Conservation (phyloP, 2,329 filamentous ascomycete genomes). For the Parafenestella ontariensis region DNA sequence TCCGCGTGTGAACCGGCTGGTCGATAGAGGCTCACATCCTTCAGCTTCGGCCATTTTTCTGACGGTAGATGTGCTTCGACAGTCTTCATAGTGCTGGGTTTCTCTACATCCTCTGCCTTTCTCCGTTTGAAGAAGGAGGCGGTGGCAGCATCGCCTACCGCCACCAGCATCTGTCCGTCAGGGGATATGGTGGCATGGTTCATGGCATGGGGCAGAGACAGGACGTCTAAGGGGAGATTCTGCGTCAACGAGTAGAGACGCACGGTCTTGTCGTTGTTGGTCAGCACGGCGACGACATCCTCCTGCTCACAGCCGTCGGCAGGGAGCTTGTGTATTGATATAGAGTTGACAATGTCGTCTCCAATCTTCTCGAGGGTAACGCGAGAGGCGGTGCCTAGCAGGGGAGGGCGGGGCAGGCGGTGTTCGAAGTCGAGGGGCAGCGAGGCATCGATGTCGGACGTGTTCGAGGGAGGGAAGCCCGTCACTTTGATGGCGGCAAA, state of each 20-base stretch:
- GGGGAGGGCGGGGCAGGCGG: conserved; percentile 47
- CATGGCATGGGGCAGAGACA: conserved; percentile 82
- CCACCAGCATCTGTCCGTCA: conserved; percentile 78
- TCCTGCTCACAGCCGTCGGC: conserved; percentile 53
- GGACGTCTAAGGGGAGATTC: conserved; percentile 70
- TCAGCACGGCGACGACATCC: conserved; percentile 75
- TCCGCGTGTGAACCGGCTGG: conserved; percentile 46
- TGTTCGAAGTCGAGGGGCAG: conserved; percentile 60
- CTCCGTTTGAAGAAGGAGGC: conserved; percentile 79
- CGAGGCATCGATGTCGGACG: conserved; percentile 63
- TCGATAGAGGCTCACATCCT: conserved; percentile 52
- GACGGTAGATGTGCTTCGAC: conserved; percentile 28
- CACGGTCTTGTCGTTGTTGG: conserved; percentile 92
- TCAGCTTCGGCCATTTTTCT: conserved; percentile 50
- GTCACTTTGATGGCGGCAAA: conserved; percentile 78
- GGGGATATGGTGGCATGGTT: conserved; percentile 96
- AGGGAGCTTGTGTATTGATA: conserved; percentile 65
- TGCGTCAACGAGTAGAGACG: conserved; percentile 79
- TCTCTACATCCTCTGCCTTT: conserved; percentile 39
- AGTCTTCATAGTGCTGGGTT: conserved; percentile 32
- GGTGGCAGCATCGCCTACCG: conserved; percentile 85
- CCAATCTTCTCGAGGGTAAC: conserved; percentile 66
- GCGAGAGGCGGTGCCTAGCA: conserved; percentile 39
- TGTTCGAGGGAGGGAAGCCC: conserved; percentile 49
- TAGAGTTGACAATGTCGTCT: conserved; percentile 70